These are phyloP conservation scores for Aspergillus pseudoglaucus DNA, from an alignment of 2,329 filamentous ascomycete genomes.

Conservation along the genomic window DNA sequence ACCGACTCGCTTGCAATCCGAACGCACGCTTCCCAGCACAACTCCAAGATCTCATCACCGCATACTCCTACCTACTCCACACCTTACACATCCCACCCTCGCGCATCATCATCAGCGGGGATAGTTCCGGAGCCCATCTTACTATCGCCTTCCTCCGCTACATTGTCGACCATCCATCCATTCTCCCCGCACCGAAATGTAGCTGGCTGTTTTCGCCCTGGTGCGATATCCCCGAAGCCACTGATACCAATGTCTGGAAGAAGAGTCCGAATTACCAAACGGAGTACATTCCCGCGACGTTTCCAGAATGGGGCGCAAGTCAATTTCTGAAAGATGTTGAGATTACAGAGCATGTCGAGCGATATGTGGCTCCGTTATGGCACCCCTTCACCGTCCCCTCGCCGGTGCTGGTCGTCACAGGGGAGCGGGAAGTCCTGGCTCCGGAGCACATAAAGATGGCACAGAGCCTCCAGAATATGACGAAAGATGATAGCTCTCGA, in stretches of 20 bases:
- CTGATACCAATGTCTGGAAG: conserved; percentile 5
- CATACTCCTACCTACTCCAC: conserved; percentile 15
- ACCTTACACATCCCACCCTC: conserved; percentile 13
- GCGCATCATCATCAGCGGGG: conserved; percentile 17
- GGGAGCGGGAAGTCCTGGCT: conserved; percentile 9
- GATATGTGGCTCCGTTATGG: conserved; percentile 9
- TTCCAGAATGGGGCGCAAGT: conserved; percentile 10
- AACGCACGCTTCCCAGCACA: conserved; percentile 18
- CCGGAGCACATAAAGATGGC: conserved; percentile 7
- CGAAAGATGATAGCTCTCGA: conserved; percentile 6
- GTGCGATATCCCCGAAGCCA: conserved; percentile 7
- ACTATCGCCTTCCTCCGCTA: conserved; percentile 16
- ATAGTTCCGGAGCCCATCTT: conserved; percentile 18
- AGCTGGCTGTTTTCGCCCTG: conserved; percentile 13
- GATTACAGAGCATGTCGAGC: conserved; percentile 6
- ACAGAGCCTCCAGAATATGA: conserved; percentile 1
- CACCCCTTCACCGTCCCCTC: conserved; percentile 15
- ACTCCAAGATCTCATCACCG: conserved; percentile 18
- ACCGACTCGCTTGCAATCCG: conserved; percentile 14
- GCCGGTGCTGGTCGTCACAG: conserved; percentile 13
- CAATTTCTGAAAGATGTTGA: conserved; percentile 8
- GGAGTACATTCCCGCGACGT: conserved; percentile 9
- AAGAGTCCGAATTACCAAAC: conserved; percentile 9
- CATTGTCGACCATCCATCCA: conserved; percentile 4
- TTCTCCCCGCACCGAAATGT: conserved; percentile 12